Conservation (phyloP, 2,329 filamentous ascomycete genomes). For the Lasiodiplodia hormozganensis region DNA sequence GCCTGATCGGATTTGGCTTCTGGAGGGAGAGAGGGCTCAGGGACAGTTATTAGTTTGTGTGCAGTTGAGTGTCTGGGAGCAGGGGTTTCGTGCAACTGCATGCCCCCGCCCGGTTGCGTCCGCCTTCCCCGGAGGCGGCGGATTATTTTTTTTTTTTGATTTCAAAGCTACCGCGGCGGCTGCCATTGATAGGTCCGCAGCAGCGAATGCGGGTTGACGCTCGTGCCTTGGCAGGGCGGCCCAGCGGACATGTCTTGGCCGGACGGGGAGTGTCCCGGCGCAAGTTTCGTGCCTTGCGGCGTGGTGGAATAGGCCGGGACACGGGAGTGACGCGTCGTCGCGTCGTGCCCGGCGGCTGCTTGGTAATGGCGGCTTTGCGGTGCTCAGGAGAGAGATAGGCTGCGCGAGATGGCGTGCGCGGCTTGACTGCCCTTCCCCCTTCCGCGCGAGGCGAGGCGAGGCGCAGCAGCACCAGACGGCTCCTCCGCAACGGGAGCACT, state of each 20-base stretch:
- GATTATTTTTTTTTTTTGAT: constrained; percentile 21
- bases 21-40: not conserved
- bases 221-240: constrained; percentile 3
- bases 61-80: not conserved
- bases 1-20: not conserved
- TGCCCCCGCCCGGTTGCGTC: constrained; percentile 1
- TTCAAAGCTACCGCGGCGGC: constrained; percentile 13
- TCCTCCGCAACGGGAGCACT: no score
- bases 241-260: no score
- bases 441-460: constrained; percentile 16
- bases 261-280: not conserved
- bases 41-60: not conserved
- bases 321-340: constrained; percentile 4
- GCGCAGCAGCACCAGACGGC: constrained; percentile 12
- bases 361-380: not conserved
- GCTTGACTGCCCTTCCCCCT: not conserved
- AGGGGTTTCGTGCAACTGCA: not conserved
- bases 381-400: constrained; percentile 20
- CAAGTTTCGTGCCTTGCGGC: not conserved
- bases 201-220: not conserved
- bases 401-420: constrained; percentile 12
- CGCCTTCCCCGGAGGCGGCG: not conserved
- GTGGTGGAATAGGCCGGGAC: not conserved
- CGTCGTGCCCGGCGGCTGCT: not conserved
- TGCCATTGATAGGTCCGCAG: not conserved